Conservation (phyloP, 169 alveolate genomes). For the Babesia divergens region DNA sequence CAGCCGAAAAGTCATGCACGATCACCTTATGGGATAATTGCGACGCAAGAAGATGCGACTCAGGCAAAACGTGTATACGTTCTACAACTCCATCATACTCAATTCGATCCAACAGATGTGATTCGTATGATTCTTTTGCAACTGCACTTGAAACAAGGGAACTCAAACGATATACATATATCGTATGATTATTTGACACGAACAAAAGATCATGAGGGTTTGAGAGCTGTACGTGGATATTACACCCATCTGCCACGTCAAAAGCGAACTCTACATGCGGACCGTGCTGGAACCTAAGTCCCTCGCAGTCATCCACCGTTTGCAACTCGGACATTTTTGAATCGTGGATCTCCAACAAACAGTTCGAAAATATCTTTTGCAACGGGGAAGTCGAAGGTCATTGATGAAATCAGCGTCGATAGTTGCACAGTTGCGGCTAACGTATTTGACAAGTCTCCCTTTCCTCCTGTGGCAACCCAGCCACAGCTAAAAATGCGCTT, state of each 20-base stretch:
- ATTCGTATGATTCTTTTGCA: constrained; percentile 2
- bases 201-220: constrained; percentile 19
- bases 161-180: constrained; percentile 4
- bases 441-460: constrained; percentile 43
- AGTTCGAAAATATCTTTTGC: background rate
- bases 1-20: constrained; percentile 19
- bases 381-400: constrained; percentile 14
- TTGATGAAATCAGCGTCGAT: background rate
- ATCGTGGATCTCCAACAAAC: background rate
- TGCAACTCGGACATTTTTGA: constrained; percentile 39
- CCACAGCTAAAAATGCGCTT: constrained; percentile 43
- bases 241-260: background rate
- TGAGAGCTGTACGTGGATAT: constrained; percentile 7
- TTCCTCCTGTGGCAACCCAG: constrained; percentile 46
- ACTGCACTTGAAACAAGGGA: constrained; percentile 1
- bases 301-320: constrained; percentile 50
- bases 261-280: constrained; percentile 18
- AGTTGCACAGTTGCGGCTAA: constrained; percentile 17
- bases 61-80: background rate
- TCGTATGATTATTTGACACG: background rate
- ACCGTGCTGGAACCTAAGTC: constrained; percentile 55
- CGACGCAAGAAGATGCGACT: background rate
- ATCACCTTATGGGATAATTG: background rate
- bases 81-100: background rate
- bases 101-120: constrained; percentile 1